Percentiles rank a stretch among this genome's conserved stretches.
Evolutionary conservation across 2,329 filamentous ascomycete genomes (phyloP).

Genomic region (Aschersonia sp.): DNA sequence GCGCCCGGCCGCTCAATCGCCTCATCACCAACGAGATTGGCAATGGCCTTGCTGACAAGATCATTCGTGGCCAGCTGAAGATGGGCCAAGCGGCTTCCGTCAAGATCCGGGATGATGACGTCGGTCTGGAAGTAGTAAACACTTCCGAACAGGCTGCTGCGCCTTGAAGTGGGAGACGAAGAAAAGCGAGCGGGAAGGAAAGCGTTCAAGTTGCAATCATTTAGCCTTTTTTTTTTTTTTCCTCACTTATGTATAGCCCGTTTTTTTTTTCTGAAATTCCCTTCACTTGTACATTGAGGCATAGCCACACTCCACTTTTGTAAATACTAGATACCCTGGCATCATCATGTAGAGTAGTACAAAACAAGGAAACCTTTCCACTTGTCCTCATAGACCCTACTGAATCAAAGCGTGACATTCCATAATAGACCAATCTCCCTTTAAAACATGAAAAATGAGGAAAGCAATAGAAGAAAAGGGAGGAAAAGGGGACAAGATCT

Average conservation of each 20-base stretch:
- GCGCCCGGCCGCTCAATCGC: constrained; percentile 79
- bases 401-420: too few relatives aligned
- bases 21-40: constrained; percentile 83
- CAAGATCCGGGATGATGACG: constrained; percentile 46
- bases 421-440: constrained; percentile 1
- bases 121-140: constrained; percentile 36
- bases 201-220: too few relatives aligned
- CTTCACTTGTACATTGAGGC: too few relatives aligned
- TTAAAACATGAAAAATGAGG: background rate
- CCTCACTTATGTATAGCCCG: too few relatives aligned
- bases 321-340: too few relatives aligned
- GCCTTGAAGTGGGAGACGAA: constrained; percentile 2
- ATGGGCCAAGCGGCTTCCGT: constrained; percentile 62
- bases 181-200: too few relatives aligned
- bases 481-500: background rate
- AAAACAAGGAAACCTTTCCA: too few relatives aligned
- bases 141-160: constrained; percentile 6
- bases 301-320: too few relatives aligned
- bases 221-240: background rate
- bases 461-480: background rate
- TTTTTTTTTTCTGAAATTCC: too few relatives aligned
- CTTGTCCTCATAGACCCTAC: too few relatives aligned
- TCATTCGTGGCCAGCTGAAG: constrained; percentile 74
- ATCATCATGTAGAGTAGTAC: too few relatives aligned
- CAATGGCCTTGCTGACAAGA: constrained; percentile 77